These are phyloP conservation scores for Solanum medicagineum DNA, from an alignment of 257 asterid genomes.

Conservation along the genomic window DNA sequence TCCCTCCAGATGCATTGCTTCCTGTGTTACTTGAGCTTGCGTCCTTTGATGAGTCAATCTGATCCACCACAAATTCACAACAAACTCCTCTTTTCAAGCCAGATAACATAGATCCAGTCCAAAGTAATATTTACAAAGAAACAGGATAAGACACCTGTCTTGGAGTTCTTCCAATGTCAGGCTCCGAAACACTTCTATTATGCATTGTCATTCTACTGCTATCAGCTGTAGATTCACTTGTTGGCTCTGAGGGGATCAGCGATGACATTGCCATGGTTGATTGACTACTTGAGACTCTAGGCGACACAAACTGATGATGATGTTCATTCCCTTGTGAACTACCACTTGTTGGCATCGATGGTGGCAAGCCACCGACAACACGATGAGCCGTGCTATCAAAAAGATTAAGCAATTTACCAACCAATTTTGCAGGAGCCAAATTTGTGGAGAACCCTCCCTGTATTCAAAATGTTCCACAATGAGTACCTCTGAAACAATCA, in stretches of 20 bases:
- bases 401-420: slow-evolving; percentile 74
- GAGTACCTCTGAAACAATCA: not conserved
- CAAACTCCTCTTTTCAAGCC: not conserved
- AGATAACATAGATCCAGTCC: not conserved
- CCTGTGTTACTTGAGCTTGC: slow-evolving; percentile 30
- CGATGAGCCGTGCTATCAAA: slow-evolving; percentile 76
- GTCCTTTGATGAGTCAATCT: slow-evolving; percentile 56
- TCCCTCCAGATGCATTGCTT: slow-evolving; percentile 34
- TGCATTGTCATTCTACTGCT: slow-evolving; percentile 46
- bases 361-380: slow-evolving; percentile 73
- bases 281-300: slow-evolving; percentile 77
- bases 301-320: slow-evolving; percentile 35
- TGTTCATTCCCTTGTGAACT: slow-evolving; percentile 32
- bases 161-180: slow-evolving; percentile 91
- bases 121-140: not conserved
- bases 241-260: slow-evolving; percentile 68
- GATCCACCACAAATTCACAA: slow-evolving; percentile 17
- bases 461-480: slow-evolving; percentile 7
- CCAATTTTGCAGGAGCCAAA: slow-evolving; percentile 66
- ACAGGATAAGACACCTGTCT: slow-evolving; percentile 52
- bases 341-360: slow-evolving; percentile 45
- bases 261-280: slow-evolving; percentile 96
- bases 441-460: slow-evolving; percentile 95
- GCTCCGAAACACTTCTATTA: slow-evolving; percentile 90
- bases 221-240: slow-evolving; percentile 49